Evolutionary conservation across 2,329 filamentous ascomycete species (phyloP).

Genomic region (Sarocladium oryzae): DNA sequence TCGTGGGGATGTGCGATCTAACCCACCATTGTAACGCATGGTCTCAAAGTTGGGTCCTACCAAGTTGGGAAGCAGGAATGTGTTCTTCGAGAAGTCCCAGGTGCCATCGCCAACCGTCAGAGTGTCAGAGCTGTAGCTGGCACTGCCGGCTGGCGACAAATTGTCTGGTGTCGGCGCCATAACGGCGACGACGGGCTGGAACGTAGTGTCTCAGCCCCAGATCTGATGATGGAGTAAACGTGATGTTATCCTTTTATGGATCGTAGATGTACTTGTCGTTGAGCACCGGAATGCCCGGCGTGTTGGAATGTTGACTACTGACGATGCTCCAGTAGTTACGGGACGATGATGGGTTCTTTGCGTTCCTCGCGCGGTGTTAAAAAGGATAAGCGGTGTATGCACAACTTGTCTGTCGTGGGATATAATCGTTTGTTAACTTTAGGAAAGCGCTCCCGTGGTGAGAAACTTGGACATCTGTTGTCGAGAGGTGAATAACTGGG

Average conservation of each 20-base stretch:
- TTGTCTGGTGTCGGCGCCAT: constrained; percentile 55
- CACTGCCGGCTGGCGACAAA: constrained; percentile 64
- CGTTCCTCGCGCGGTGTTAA: neutral
- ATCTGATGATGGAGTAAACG: neutral
- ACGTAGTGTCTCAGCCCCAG: constrained; percentile 3
- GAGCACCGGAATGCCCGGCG: neutral
- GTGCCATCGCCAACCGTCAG: constrained; percentile 76
- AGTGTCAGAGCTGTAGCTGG: constrained; percentile 66
- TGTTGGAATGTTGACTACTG: constrained; percentile 4
- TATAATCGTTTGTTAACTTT: too few species aligned
- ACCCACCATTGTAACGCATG: constrained; percentile 75
- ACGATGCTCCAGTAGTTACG: neutral
- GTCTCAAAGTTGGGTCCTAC: constrained; percentile 72
- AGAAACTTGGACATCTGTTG: too few species aligned
- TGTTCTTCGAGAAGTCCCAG: constrained; percentile 72
- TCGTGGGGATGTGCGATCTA: neutral
- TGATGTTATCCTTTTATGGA: neutral
- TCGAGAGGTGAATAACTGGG: too few species aligned
- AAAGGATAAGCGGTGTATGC: neutral
- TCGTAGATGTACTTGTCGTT: neutral
- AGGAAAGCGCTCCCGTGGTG: too few species aligned
- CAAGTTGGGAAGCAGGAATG: constrained; percentile 72
- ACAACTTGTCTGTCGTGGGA: too few species aligned
- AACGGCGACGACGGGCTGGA: constrained; percentile 29
- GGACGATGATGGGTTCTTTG: neutral